Conservation (phyloP, 1,139 yeast species). For the Saccharomyces pastorianus region DNA sequence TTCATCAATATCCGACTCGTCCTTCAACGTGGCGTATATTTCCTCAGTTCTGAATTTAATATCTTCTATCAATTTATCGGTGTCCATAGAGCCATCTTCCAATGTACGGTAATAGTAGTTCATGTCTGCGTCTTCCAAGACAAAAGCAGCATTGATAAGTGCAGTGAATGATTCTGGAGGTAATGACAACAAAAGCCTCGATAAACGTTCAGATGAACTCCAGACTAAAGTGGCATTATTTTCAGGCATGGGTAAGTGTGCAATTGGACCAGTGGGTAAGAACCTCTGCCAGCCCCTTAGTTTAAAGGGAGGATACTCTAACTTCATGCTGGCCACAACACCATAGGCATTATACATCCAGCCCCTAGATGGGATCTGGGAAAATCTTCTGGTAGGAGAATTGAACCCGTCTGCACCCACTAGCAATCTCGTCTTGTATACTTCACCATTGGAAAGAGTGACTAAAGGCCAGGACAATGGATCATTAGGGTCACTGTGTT, state of each 20-base stretch:
- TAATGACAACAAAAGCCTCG: constrained; percentile 52
- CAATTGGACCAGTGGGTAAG: constrained; percentile 86
- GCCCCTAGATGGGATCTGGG: constrained; percentile 79
- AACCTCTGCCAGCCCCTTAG: constrained; percentile 89
- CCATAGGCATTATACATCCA: constrained; percentile 90
- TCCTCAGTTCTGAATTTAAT: constrained; percentile 62
- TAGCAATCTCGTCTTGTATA: constrained; percentile 59
- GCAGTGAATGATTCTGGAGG: constrained; percentile 57
- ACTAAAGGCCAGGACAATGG: constrained; percentile 70
- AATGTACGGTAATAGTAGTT: constrained; percentile 60
- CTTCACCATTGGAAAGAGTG: constrained; percentile 56
- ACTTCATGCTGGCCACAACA: constrained; percentile 76
- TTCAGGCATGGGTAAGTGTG: constrained; percentile 79
- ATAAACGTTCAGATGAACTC: constrained; percentile 77
- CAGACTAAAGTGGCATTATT: constrained; percentile 86
- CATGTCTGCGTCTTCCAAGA: constrained; percentile 69
- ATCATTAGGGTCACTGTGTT: constrained; percentile 25
- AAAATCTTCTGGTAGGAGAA: constrained; percentile 81
- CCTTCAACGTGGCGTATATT: constrained; percentile 35
- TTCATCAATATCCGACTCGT: constrained; percentile 43
- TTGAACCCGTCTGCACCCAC: constrained; percentile 96
- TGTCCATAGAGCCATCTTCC: constrained; percentile 31
- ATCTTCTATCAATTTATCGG: constrained; percentile 53
- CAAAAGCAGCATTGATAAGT: constrained; percentile 78
- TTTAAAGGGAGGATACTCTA: constrained; percentile 64